Percentiles rank a stretch among this genome's conserved stretches.
phyloP scores from a whole-genome alignment of 2,329 filamentous ascomycete species.

The Chrysosporium keratinophilum region DNA sequence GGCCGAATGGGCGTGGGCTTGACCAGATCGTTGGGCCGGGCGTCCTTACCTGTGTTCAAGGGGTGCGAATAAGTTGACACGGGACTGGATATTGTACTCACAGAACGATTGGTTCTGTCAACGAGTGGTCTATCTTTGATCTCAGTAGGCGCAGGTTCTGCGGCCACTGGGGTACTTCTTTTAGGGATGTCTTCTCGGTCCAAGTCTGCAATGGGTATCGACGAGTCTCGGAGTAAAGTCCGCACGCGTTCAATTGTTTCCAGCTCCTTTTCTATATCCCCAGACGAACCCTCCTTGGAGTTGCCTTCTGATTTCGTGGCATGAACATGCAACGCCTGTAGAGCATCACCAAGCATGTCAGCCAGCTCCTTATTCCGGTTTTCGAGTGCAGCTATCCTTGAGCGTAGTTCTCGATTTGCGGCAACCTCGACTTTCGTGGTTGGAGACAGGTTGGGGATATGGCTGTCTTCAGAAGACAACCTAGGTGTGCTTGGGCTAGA shows the following conservation, averaged over 20 bases:
- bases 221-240: constrained; percentile 33
- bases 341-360: constrained; percentile 32
- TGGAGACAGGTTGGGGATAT: constrained; percentile 15
- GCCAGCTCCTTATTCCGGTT: constrained; percentile 35
- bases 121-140: not conserved
- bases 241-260: constrained; percentile 36
- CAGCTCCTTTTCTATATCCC: constrained; percentile 20
- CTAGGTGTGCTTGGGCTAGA: constrained; percentile 27
- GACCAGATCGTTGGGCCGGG: constrained; percentile 9
- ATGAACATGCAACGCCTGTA: constrained; percentile 33
- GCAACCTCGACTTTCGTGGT: constrained; percentile 14
- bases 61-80: not conserved
- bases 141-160: not conserved
- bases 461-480: constrained; percentile 17
- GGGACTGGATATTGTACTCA: not conserved
- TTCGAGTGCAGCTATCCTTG: constrained; percentile 29
- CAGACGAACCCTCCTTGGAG: constrained; percentile 13
- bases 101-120: not conserved
- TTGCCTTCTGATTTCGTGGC: constrained; percentile 15
- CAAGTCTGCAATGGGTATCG: constrained; percentile 22
- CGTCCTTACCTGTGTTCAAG: not conserved
- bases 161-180: not conserved
- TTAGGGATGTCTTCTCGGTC: not conserved
- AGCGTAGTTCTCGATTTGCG: constrained; percentile 22
- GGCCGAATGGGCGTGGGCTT: constrained; percentile 22